These are phyloP conservation scores for Jackrogersella minutella DNA, from an alignment of 495 filamentous ascomycete genomes.

Conservation along the genomic window DNA sequence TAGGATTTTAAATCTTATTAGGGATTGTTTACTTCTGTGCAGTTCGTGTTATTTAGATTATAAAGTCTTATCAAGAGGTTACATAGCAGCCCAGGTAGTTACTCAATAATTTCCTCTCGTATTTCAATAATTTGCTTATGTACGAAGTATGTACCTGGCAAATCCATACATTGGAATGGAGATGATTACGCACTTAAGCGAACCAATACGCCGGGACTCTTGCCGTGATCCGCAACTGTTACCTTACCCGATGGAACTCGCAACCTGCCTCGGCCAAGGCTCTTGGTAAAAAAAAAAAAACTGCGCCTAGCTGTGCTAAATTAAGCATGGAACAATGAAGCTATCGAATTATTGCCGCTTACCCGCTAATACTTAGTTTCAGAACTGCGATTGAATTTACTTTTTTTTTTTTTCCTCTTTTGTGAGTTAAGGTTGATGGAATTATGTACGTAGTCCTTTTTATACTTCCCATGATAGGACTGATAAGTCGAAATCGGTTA, in stretches of 20 bases:
- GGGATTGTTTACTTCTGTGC: background rate
- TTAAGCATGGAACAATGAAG: constrained; percentile 1
- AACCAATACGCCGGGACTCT: constrained; percentile 33
- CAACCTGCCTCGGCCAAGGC: constrained; percentile 2
- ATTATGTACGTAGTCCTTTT: background rate
- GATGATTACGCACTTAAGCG: constrained; percentile 20
- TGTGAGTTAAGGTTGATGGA: background rate
- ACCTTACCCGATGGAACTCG: constrained; percentile 9
- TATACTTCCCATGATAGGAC: background rate
- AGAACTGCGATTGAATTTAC: background rate
- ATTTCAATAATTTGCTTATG: no score
- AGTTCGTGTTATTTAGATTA: background rate
- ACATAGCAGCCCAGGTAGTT: background rate
- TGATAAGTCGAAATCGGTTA: background rate
- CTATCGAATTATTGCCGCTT: constrained; percentile 25
- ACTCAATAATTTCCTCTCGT: background rate
- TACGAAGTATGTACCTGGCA: background rate
- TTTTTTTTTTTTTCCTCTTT: background rate
- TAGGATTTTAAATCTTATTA: background rate
- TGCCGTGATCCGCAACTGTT: constrained; percentile 24
- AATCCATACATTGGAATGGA: background rate
- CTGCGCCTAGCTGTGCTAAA: constrained; percentile 17
- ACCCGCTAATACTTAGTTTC: constrained; percentile 18
- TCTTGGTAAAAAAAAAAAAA: constrained; percentile 20
- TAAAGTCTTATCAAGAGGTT: background rate